Evolutionary conservation across 2,329 filamentous ascomycete genomes (phyloP).

Genomic region (Cercospora sojina): DNA sequence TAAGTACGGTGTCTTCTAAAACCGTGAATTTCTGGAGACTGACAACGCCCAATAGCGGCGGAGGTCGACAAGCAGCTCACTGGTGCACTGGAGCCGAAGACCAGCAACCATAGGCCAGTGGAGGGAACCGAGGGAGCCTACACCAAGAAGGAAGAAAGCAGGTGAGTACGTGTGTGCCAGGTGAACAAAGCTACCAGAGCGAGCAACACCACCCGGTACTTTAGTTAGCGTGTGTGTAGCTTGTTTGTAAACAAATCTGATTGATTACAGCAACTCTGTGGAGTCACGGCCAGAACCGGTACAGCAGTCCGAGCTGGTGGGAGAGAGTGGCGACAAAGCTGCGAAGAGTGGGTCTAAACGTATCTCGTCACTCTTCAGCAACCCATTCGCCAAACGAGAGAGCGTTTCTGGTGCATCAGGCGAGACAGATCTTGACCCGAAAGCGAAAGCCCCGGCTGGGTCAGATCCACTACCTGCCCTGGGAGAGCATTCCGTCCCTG

Average conservation of each 20-base stretch:
- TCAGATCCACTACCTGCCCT: constrained; percentile 14
- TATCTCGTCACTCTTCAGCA: constrained; percentile 13
- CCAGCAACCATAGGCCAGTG: constrained; percentile 1
- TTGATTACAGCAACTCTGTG: not conserved
- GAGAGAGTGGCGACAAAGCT: not conserved
- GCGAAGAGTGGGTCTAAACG: not conserved
- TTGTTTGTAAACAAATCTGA: constrained; percentile 3
- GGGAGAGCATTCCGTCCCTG: not conserved
- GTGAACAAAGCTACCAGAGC: not conserved
- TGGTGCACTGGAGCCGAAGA: constrained; percentile 1
- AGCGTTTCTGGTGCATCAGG: constrained; percentile 11
- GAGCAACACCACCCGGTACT: not conserved
- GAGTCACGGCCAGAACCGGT: not conserved
- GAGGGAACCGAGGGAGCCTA: not conserved
- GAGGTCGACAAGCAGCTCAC: not conserved
- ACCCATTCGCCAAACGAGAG: constrained; percentile 15
- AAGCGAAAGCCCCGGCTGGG: not conserved
- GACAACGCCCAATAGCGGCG: not conserved
- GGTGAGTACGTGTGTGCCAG: not conserved
- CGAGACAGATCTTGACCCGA: constrained; percentile 8
- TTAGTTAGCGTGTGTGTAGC: not conserved
- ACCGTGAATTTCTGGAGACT: not conserved
- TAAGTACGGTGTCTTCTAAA: not conserved
- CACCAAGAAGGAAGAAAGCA: constrained; percentile 5
- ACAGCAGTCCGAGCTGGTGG: not conserved